Conservation (phyloP, 1,139 yeast species). For the Saccharomyces hybrid region DNA sequence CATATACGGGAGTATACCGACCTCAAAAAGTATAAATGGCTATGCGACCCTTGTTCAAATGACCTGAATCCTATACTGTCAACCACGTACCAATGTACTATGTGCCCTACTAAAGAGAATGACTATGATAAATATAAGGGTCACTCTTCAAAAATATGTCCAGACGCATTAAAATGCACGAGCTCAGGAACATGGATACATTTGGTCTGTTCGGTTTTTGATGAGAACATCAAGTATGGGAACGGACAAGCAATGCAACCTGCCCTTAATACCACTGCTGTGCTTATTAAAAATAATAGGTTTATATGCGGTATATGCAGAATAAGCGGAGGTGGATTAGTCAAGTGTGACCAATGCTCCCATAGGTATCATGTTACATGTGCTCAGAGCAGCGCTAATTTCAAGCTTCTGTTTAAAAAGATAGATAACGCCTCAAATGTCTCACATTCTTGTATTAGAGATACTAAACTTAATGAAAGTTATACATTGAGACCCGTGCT, state of each 20-base stretch:
- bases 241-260: slow-evolving; percentile 41
- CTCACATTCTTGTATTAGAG: neutral
- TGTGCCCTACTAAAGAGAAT: slow-evolving; percentile 55
- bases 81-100: slow-evolving; percentile 53
- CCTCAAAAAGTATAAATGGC: slow-evolving; percentile 45
- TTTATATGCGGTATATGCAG: slow-evolving; percentile 38
- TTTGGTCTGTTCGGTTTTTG: slow-evolving; percentile 62
- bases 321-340: slow-evolving; percentile 37
- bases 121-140: slow-evolving; percentile 41
- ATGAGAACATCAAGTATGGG: slow-evolving; percentile 38
- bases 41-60: slow-evolving; percentile 77
- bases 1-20: neutral
- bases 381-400: slow-evolving; percentile 46
- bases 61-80: slow-evolving; percentile 54
- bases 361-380: slow-evolving; percentile 55
- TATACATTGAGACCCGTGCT: slow-evolving; percentile 13
- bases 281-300: slow-evolving; percentile 16
- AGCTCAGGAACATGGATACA: slow-evolving; percentile 74
- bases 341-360: slow-evolving; percentile 39
- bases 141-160: slow-evolving; percentile 39
- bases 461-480: slow-evolving; percentile 1
- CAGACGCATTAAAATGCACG: slow-evolving; percentile 71
- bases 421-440: neutral
- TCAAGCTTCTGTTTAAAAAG: slow-evolving; percentile 40
- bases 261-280: slow-evolving; percentile 26